Evolutionary conservation across 2,329 filamentous ascomycete genomes (phyloP).

Genomic region (Claviceps pusilla): DNA sequence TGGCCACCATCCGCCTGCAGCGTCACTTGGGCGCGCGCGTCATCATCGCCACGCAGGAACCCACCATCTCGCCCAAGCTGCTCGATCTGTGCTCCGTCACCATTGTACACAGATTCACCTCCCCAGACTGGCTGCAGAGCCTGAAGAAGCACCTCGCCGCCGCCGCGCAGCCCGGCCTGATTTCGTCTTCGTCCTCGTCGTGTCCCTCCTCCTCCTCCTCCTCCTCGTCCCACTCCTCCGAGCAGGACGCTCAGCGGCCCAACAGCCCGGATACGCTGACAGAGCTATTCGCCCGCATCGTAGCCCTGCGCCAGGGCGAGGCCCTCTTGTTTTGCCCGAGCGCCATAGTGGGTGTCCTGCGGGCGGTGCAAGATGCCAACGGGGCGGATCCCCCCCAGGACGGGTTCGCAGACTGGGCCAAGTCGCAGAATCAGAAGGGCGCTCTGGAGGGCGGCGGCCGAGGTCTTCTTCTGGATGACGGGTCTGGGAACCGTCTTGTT

Average conservation of each 20-base stretch:
- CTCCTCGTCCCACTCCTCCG: too few species aligned
- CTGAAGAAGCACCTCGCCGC: constrained; percentile 32
- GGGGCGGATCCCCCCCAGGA: background rate
- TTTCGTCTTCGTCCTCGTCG: background rate
- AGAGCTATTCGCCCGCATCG: constrained; percentile 27
- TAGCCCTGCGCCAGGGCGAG: constrained; percentile 28
- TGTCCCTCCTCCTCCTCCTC: too few species aligned
- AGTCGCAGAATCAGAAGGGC: background rate
- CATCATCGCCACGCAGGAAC: constrained; percentile 64
- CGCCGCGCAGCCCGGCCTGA: constrained; percentile 6
- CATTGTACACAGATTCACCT: constrained; percentile 57
- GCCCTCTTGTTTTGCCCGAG: constrained; percentile 32
- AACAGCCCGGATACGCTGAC: background rate
- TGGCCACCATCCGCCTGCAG: constrained; percentile 52
- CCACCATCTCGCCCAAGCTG: constrained; percentile 51
- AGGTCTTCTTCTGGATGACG: background rate
- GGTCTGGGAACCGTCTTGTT: background rate
- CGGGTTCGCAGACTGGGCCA: background rate
- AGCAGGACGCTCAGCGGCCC: background rate
- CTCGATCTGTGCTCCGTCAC: constrained; percentile 59
- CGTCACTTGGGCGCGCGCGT: constrained; percentile 53
- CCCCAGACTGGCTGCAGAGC: constrained; percentile 44
- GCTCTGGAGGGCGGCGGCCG: background rate
- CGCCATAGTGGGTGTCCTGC: constrained; percentile 18
- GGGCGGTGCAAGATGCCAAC: too few species aligned